Conservation (phyloP, 495 filamentous ascomycete genomes). For the Xylaria grammica region DNA sequence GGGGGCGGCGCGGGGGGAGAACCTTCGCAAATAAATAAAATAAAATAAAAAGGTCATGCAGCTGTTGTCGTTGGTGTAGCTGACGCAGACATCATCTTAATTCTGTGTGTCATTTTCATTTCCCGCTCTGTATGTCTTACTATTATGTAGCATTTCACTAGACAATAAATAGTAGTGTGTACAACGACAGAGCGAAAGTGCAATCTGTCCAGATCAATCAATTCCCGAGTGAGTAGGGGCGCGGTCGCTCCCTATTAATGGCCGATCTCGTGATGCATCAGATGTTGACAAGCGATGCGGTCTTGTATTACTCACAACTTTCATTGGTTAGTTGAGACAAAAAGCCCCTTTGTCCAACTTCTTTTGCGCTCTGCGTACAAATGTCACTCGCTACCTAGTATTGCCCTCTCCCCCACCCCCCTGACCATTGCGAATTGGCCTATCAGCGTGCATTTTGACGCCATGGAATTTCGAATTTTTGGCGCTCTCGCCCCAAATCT, state of each 20-base stretch:
- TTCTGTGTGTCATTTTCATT: too few relatives aligned
- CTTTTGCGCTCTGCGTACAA: too few relatives aligned
- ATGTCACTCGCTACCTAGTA: too few relatives aligned
- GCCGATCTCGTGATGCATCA: not conserved
- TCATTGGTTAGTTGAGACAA: not conserved
- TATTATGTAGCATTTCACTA: too few relatives aligned
- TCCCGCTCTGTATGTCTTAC: too few relatives aligned
- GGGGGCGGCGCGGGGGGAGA: too few relatives aligned
- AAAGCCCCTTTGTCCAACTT: conserved; percentile 10
- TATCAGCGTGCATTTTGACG: conserved; percentile 4
- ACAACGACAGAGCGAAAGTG: not conserved
- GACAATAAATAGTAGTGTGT: too few relatives aligned
- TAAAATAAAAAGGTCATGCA: too few relatives aligned
- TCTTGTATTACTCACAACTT: not conserved
- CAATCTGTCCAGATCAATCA: conserved; percentile 11
- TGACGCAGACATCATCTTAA: too few relatives aligned
- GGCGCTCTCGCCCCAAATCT: not conserved
- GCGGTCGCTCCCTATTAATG: not conserved
- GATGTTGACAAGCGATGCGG: not conserved
- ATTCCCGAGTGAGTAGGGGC: not conserved
- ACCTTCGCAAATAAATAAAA: too few relatives aligned
- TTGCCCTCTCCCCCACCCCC: not conserved
- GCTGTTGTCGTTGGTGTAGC: too few relatives aligned
- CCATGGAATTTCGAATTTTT: not conserved
- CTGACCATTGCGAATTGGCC: not conserved